Base-by-base conservation (phyloP, 2,329 filamentous ascomycete species). In the Exophiala dermatitidis region DNA sequence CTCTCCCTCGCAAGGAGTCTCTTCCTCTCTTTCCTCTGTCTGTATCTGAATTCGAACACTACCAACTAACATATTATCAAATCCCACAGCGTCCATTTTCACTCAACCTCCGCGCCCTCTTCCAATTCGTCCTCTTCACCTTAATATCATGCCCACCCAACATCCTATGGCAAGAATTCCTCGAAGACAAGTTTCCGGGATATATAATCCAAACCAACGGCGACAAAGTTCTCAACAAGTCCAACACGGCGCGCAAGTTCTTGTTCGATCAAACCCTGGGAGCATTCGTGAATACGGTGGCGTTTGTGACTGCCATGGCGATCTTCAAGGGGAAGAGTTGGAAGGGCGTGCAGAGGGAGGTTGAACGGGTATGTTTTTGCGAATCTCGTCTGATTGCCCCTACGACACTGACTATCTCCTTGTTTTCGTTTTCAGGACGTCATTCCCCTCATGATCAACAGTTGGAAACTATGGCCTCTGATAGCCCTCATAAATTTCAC, bases 111-210 rank as follows among this genome's bases (percentile, higher is more conserved):
- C 71, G 78, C 3, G 81, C 85, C 3, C 76, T 95, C 41, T 72
- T 90, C 61, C 86, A 90, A 66, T 95, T 94, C 69, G 72, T 87
- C 48, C 65, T 88, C 49, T 95, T 85, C 73, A 80, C 84, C 60
- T 66, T 87, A 33, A 66, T 95, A 54, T 84, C 78, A 68, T 85
- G 84, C 38, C 89, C 90, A 2, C 86, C 86, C 42, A 96, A 96
- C 71, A 88, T 89, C 66, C 67, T 88, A 63, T 95, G 89, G 90
- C 90, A 95, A 75, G 78, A 81, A 38, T 87, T 79, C 65, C 77
- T 95, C 48, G 90, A 95, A 70, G 73, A 78, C 4, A 71, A 75
- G 2, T 94, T 89, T 65, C 90, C 90, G 0, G 84, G 85, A 12
- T 54, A 58, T 34, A 58, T 50, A 32, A 38, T 50, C 19, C 8